phyloP scores from a whole-genome alignment of 768 basidiomycete species.

The Artomyces pyxidatus region DNA sequence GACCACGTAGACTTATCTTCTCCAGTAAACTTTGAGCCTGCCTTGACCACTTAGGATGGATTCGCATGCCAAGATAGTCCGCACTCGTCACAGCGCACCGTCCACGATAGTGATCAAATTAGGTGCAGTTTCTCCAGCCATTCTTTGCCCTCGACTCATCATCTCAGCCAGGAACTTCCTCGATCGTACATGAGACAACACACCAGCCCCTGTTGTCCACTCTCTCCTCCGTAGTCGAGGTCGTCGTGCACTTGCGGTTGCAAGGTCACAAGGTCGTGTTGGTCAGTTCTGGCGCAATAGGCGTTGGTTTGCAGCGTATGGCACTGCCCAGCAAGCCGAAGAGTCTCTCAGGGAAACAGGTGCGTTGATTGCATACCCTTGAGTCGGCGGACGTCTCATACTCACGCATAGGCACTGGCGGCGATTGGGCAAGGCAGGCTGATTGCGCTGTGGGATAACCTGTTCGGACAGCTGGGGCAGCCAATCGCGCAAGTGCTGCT shows the following conservation, averaged over 20 bases:
- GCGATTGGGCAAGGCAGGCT: slow-evolving; percentile 96
- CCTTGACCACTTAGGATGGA: too few species aligned
- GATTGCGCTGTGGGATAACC: slow-evolving; percentile 94
- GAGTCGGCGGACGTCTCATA: slow-evolving; percentile 10
- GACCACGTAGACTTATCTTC: too few species aligned
- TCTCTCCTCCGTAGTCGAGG: slow-evolving; percentile 88
- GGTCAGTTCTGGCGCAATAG: slow-evolving; percentile 97
- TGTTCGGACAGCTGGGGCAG: slow-evolving; percentile 89
- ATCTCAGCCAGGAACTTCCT: slow-evolving; percentile 68
- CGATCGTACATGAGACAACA: slow-evolving; percentile 91
- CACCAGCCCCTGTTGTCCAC: slow-evolving; percentile 88
- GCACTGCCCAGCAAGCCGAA: slow-evolving; percentile 72
- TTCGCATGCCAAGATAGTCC: neutral
- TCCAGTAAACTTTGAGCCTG: too few species aligned
- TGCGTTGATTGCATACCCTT: slow-evolving; percentile 25
- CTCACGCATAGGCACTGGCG: slow-evolving; percentile 67
- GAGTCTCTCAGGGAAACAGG: slow-evolving; percentile 86
- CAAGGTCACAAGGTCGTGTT: slow-evolving; percentile 92
- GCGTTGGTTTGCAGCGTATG: slow-evolving; percentile 92
- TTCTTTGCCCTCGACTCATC: neutral
- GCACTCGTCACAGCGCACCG: slow-evolving; percentile 5
- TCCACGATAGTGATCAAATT: slow-evolving; percentile 23
- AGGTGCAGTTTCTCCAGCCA: slow-evolving; percentile 16
- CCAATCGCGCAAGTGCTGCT: slow-evolving; percentile 93
- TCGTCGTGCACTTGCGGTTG: slow-evolving; percentile 66